phyloP scores from a whole-genome alignment of 805 yeast species.

The Torulaspora maleeae region DNA sequence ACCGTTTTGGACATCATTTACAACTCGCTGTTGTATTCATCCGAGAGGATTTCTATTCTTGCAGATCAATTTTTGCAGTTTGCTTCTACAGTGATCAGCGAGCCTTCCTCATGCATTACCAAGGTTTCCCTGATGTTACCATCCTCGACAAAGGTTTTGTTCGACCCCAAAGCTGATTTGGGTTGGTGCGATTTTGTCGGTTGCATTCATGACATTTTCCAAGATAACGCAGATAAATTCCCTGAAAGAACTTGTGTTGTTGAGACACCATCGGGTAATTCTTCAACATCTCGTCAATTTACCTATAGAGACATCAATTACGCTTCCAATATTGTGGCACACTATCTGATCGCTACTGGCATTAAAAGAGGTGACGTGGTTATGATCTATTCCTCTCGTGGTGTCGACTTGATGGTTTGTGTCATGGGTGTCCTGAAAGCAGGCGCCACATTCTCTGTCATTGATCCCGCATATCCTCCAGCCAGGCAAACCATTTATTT shows the following conservation, averaged over 20 bases:
- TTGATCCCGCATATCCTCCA: conserved; percentile 98
- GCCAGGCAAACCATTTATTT: conserved; percentile 93
- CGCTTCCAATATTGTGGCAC: conserved; percentile 90
- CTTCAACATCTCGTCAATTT: conserved; percentile 61
- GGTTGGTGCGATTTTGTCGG: conserved; percentile 93
- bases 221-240: conserved; percentile 72
- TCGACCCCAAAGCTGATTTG: conserved; percentile 81
- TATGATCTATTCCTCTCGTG: conserved; percentile 96
- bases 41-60: conserved; percentile 61
- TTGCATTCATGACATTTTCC: conserved; percentile 93
- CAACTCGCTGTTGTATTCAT: conserved; percentile 70
- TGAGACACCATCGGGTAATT: conserved; percentile 69
- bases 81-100: conserved; percentile 35
- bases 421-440: conserved; percentile 98
- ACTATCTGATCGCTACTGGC: conserved; percentile 75
- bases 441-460: conserved; percentile 97
- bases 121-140: conserved; percentile 63
- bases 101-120: conserved; percentile 47
- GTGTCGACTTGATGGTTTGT: conserved; percentile 93
- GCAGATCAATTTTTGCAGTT: conserved; percentile 70
- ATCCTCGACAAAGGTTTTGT: conserved; percentile 57
- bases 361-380: conserved; percentile 90
- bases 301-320: conserved; percentile 84
- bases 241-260: conserved; percentile 90
- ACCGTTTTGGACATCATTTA: conserved; percentile 39